These are phyloP conservation scores for Coniochaeta pulveracea DNA, from an alignment of 2,329 filamentous ascomycete genomes.

Conservation along the genomic window DNA sequence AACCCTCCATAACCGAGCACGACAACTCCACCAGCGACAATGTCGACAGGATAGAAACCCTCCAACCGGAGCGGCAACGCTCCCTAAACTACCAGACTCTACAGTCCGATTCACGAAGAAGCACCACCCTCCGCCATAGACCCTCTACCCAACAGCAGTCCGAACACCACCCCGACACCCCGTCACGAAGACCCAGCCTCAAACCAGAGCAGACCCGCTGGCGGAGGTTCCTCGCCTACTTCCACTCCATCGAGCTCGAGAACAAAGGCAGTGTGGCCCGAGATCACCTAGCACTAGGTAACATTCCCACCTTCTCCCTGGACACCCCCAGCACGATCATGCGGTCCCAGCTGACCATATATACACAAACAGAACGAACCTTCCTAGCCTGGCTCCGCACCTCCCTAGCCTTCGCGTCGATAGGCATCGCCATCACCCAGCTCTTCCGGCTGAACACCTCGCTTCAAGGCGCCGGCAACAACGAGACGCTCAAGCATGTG, in stretches of 20 bases:
- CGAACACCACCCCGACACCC: background rate
- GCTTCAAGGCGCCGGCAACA: conserved; percentile 23
- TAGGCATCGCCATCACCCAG: conserved; percentile 75
- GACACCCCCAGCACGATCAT: background rate
- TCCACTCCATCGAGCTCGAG: conserved; percentile 62
- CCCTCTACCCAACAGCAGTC: background rate
- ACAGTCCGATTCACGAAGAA: conserved; percentile 2
- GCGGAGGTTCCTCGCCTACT: conserved; percentile 38
- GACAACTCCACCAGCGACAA: conserved; percentile 9
- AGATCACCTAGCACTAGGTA: conserved; percentile 72
- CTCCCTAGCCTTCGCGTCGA: conserved; percentile 69
- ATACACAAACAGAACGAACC: conserved; percentile 65
- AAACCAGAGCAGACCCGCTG: conserved; percentile 27
- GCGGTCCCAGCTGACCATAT: conserved; percentile 2
- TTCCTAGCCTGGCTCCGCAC: conserved; percentile 81
- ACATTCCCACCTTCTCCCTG: conserved; percentile 9
- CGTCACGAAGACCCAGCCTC: background rate
- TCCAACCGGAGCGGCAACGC: conserved; percentile 10
- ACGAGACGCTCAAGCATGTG: conserved; percentile 43
- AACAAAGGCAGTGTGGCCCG: conserved; percentile 78
- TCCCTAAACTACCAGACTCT: conserved; percentile 15
- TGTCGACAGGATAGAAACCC: conserved; percentile 11
- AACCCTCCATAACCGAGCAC: conserved; percentile 7
- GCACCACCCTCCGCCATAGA: background rate
- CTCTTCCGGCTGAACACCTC: conserved; percentile 73